Conservation (phyloP, 805 yeast species). For the Pichia gijzeniarum region DNA sequence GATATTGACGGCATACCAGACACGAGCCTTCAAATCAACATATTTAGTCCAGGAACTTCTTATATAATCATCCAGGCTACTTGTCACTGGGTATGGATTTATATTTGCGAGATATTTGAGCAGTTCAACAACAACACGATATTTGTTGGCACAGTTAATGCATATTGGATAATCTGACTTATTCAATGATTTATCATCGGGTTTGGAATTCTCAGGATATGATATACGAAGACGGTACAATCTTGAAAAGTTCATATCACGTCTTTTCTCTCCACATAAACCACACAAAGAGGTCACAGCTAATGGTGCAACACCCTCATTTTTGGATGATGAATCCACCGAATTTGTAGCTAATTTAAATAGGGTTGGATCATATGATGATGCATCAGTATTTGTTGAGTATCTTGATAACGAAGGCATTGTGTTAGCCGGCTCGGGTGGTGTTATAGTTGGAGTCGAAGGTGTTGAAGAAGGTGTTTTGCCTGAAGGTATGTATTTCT, state of each 20-base stretch:
- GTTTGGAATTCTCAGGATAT: not conserved
- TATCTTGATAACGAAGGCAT: conserved; percentile 10
- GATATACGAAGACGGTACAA: conserved; percentile 46
- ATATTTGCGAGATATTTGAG: conserved; percentile 50
- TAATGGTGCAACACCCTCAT: conserved; percentile 50
- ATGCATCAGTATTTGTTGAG: conserved; percentile 12
- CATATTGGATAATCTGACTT: conserved; percentile 60
- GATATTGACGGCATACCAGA: conserved; percentile 70
- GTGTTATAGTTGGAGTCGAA: conserved; percentile 13
- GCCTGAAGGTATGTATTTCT: conserved; percentile 6
- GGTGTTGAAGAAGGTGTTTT: conserved; percentile 6
- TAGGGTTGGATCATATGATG: conserved; percentile 11
- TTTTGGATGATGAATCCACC: conserved; percentile 13
- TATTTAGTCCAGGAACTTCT: conserved; percentile 49
- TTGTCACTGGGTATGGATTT: conserved; percentile 2
- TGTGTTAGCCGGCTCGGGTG: conserved; percentile 4
- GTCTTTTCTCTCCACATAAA: conserved; percentile 75
- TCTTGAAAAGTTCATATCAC: conserved; percentile 69
- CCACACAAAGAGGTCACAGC: conserved; percentile 74
- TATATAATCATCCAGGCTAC: conserved; percentile 27
- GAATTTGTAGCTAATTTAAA: conserved; percentile 6
- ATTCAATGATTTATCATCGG: conserved; percentile 27
- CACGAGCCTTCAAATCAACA: conserved; percentile 56
- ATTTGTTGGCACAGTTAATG: conserved; percentile 69
- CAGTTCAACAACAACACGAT: conserved; percentile 78